These are phyloP conservation scores for Annulohypoxylon moriforme DNA, from an alignment of 495 filamentous ascomycete genomes.

Conservation along the genomic window DNA sequence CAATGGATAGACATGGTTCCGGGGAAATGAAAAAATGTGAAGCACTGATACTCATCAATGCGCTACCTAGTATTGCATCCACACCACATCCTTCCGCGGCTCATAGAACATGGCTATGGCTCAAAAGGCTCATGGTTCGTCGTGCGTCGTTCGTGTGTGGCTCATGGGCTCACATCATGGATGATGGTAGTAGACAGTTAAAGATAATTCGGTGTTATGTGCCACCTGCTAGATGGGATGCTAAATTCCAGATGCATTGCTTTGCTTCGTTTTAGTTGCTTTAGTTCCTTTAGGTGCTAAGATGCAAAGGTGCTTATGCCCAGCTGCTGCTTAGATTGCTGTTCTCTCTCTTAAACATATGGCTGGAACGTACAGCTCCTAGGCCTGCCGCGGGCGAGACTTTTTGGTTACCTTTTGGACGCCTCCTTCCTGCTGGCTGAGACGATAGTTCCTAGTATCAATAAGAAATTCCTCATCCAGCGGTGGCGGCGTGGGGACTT, in stretches of 20 bases:
- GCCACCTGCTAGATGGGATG: not conserved
- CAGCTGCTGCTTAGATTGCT: not conserved
- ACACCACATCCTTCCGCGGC: conserved; percentile 48
- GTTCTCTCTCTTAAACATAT: conserved; percentile 14
- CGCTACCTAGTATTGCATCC: conserved; percentile 48
- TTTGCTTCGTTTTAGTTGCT: not conserved
- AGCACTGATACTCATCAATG: conserved; percentile 46
- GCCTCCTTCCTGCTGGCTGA: conserved; percentile 46
- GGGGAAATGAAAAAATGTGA: conserved; percentile 46
- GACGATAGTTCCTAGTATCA: conserved; percentile 34
- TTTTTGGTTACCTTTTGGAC: conserved; percentile 15
- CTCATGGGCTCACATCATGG: not conserved
- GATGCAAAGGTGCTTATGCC: not conserved
- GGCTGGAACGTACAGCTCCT: conserved; percentile 42
- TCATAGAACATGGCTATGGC: conserved; percentile 12
- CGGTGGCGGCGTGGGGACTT: conserved; percentile 40
- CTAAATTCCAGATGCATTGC: too few species aligned
- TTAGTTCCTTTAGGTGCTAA: not conserved
- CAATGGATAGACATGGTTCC: conserved; percentile 46
- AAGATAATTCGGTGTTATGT: not conserved
- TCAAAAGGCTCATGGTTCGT: not conserved
- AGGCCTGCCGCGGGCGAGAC: conserved; percentile 18
- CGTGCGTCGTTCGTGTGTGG: not conserved
- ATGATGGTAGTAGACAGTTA: not conserved
- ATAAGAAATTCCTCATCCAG: conserved; percentile 41